Evolutionary conservation across 2,329 filamentous ascomycete species (phyloP).

Genomic region (Xylaria multiplex): DNA sequence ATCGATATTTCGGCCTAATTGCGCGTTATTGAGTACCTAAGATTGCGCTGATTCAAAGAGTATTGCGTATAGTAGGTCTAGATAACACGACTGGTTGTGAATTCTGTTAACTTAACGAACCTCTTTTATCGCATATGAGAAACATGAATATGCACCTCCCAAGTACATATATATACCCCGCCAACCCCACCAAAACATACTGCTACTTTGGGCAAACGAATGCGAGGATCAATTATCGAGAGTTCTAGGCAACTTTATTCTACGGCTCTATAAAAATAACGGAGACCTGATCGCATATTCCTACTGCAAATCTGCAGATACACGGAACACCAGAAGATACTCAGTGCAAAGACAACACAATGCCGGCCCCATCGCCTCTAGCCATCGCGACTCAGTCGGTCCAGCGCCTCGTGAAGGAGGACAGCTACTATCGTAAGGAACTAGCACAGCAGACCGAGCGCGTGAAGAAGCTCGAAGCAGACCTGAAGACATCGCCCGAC

Average conservation of each 20-base stretch:
- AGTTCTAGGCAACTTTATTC: constrained; percentile 39
- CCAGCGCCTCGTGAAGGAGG: constrained; percentile 88
- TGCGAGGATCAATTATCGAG: constrained; percentile 3
- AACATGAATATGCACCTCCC: too few species aligned
- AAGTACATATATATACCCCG: constrained; percentile 39
- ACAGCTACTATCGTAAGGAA: constrained; percentile 89
- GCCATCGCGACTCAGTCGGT: constrained; percentile 83
- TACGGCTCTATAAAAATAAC: constrained; percentile 11
- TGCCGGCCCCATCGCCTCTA: constrained; percentile 81
- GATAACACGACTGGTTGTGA: too few species aligned
- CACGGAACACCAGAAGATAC: background rate
- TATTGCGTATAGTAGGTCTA: too few species aligned
- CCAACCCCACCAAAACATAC: constrained; percentile 51
- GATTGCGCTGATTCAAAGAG: too few species aligned
- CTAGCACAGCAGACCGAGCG: constrained; percentile 77
- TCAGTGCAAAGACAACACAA: constrained; percentile 51
- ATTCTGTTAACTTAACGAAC: too few species aligned
- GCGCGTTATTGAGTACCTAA: too few species aligned
- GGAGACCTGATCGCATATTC: background rate
- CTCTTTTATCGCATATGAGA: constrained; percentile 13
- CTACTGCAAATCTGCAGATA: background rate
- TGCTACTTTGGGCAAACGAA: constrained; percentile 37
- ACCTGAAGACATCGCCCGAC: constrained; percentile 55
- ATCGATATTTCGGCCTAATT: too few species aligned
- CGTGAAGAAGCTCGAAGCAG: constrained; percentile 73